Percentiles rank a stretch among this genome's conserved stretches.
phyloP scores from a whole-genome alignment of 2,329 filamentous ascomycete genomes.

The Stagonosporopsis vannaccii region DNA sequence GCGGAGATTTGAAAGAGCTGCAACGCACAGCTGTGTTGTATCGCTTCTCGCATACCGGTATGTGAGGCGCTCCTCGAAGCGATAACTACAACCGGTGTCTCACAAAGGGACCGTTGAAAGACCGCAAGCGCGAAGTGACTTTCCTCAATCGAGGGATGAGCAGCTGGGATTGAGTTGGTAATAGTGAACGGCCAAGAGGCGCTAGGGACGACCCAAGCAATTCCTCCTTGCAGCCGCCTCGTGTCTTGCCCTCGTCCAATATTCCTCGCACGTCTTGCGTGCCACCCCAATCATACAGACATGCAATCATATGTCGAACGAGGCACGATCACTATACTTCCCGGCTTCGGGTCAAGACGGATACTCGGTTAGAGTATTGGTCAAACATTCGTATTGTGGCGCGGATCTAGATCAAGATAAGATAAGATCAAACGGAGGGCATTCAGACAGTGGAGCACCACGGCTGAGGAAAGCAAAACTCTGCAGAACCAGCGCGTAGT shows the following conservation, averaged over 20 bases:
- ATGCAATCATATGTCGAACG: background rate
- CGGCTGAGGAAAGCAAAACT: constrained; percentile 8
- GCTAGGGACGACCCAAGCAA: constrained; percentile 5
- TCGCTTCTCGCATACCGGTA: background rate
- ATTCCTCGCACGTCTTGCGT: background rate
- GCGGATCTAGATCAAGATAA: constrained; percentile 28
- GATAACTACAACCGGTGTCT: background rate
- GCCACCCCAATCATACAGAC: background rate
- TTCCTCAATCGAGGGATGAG: background rate
- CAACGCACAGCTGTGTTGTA: background rate
- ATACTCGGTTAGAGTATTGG: background rate
- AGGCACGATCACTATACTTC: background rate
- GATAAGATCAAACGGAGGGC: constrained; percentile 19
- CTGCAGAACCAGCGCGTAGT: background rate
- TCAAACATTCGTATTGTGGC: constrained; percentile 11
- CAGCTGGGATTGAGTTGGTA: background rate
- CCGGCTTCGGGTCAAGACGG: constrained; percentile 6
- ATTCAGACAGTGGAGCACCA: background rate
- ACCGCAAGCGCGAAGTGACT: background rate
- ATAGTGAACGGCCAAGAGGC: background rate
- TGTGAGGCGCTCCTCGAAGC: background rate
- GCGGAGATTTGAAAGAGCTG: background rate
- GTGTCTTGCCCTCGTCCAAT: background rate
- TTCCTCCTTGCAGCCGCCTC: background rate
- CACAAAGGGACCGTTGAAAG: background rate